These are phyloP conservation scores for Sclerospora graminicola DNA, from an alignment of 352 stramenopile genomes.

Conservation along the genomic window DNA sequence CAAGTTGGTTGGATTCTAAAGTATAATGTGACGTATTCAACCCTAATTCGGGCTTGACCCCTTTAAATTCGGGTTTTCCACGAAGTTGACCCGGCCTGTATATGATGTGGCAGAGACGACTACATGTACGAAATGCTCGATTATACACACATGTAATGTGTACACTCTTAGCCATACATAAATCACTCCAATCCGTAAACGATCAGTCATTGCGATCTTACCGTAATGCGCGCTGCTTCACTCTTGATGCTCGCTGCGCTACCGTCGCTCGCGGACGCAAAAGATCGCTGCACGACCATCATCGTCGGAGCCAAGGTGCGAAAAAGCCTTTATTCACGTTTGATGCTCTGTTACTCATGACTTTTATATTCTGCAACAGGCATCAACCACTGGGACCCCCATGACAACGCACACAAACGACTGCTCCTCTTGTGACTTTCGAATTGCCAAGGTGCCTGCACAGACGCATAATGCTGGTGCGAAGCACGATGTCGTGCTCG, in stretches of 20 bases:
- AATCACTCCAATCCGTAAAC: too few relatives aligned
- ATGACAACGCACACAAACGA: slow-evolving; percentile 83
- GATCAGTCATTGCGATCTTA: neutral
- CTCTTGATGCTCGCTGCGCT: slow-evolving; percentile 15
- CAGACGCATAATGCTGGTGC: slow-evolving; percentile 32
- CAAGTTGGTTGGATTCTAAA: too few relatives aligned
- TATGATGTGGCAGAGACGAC: too few relatives aligned
- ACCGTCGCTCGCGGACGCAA: slow-evolving; percentile 8
- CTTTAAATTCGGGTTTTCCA: too few relatives aligned
- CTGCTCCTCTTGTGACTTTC: slow-evolving; percentile 77
- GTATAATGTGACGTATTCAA: too few relatives aligned
- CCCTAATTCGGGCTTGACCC: too few relatives aligned
- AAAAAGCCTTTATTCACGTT: neutral
- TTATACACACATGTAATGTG: too few relatives aligned
- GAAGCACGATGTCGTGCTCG: slow-evolving; percentile 47
- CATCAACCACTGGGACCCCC: slow-evolving; percentile 45
- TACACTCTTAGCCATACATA: too few relatives aligned
- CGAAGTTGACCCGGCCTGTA: too few relatives aligned
- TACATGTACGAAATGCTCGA: too few relatives aligned
- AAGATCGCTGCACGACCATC: slow-evolving; percentile 73
- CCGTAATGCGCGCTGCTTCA: neutral
- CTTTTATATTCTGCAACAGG: slow-evolving; percentile 4
- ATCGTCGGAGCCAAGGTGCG: slow-evolving; percentile 62
- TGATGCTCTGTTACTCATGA: neutral
- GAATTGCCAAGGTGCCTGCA: slow-evolving; percentile 64